phyloP scores from a whole-genome alignment of 371 early-diverging fungal genomes.

The Rhizopus microsporus region DNA sequence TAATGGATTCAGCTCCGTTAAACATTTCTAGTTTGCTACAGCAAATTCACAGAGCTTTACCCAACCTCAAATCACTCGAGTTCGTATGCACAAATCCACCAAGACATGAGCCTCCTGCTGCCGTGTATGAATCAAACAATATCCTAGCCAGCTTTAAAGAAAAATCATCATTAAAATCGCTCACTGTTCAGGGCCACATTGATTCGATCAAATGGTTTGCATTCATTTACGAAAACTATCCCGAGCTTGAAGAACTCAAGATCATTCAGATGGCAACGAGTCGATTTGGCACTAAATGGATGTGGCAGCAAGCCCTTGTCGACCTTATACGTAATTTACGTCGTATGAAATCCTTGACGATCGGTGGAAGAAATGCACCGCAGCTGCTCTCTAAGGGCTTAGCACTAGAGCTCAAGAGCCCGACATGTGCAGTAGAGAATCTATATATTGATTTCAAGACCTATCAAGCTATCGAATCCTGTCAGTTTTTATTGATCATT shows the following conservation, averaged over 20 bases:
- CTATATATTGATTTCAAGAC: constrained; percentile 16
- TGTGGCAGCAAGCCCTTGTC: constrained; percentile 18
- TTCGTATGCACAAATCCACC: constrained; percentile 14
- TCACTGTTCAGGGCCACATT: constrained; percentile 14
- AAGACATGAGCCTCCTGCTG: constrained; percentile 6
- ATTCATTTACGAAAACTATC: constrained; percentile 15
- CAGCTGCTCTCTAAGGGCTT: constrained; percentile 15
- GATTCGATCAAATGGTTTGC: constrained; percentile 20
- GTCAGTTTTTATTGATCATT: constrained; percentile 19
- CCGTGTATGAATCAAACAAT: background rate
- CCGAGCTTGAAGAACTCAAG: constrained; percentile 5
- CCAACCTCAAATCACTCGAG: background rate
- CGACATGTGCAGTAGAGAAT: constrained; percentile 8
- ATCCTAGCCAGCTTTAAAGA: background rate
- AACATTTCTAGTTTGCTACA: constrained; percentile 3
- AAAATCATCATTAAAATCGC: constrained; percentile 6
- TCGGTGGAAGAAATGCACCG: constrained; percentile 16
- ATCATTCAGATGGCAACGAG: constrained; percentile 10
- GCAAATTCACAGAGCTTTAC: constrained; percentile 9
- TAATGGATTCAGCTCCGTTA: background rate
- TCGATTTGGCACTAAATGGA: constrained; percentile 24
- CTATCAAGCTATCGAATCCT: constrained; percentile 22
- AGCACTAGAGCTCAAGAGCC: constrained; percentile 4
- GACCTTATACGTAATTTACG: constrained; percentile 12
- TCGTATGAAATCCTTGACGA: constrained; percentile 5